Evolutionary conservation across 306 rosid genomes (phyloP).

Genomic region (Geum urbanum): DNA sequence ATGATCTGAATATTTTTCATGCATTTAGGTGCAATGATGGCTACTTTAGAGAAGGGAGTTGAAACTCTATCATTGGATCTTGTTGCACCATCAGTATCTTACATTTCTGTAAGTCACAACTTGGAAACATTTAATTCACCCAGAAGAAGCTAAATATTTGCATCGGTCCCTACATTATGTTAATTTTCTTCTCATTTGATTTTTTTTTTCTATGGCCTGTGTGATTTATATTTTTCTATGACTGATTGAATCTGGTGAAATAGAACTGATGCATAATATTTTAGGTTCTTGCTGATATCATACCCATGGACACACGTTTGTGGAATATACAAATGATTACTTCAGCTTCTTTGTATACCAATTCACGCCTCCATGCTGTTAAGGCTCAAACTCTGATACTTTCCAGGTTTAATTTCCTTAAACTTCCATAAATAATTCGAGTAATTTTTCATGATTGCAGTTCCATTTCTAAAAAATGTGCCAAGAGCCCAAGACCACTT

Average conservation of each 20-base stretch:
- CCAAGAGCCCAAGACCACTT: neutral
- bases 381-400: constrained; percentile 77
- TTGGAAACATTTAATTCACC: neutral
- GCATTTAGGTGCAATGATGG: constrained; percentile 49
- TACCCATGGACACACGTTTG: constrained; percentile 47
- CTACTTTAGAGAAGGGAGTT: constrained; percentile 44
- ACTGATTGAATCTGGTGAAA: no score
- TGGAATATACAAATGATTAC: constrained; percentile 75
- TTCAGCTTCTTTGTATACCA: constrained; percentile 61
- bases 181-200: no score
- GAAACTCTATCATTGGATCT: constrained; percentile 51
- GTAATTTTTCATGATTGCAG: neutral
- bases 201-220: no score
- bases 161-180: neutral
- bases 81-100: constrained; percentile 36
- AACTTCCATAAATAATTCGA: neutral
- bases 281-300: constrained; percentile 45
- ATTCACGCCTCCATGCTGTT: constrained; percentile 63
- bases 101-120: constrained; percentile 60
- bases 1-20: constrained; percentile 11
- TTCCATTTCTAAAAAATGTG: neutral
- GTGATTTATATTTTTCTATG: no score
- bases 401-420: constrained; percentile 58
- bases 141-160: neutral
- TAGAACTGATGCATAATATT: constrained; percentile 25